phyloP scores from a whole-genome alignment of 148 eudicot genomes.

The Chenopodium album region DNA sequence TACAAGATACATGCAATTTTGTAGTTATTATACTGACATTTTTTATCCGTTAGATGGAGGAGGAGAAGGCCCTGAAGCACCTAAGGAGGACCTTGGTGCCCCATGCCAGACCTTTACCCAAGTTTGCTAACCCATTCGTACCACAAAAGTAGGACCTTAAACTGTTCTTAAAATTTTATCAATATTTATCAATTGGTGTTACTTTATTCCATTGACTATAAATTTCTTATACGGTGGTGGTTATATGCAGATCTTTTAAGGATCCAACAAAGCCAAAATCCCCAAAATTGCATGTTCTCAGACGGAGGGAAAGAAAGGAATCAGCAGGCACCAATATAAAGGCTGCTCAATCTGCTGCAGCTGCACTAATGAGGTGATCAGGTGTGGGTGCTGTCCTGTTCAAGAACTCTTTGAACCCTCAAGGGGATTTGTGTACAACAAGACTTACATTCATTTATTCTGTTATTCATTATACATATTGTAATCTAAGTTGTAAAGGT shows the following conservation, averaged over 20 bases:
- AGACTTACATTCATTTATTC: slow-evolving; percentile 11
- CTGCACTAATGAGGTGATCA: slow-evolving; percentile 63
- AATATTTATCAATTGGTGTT: not conserved
- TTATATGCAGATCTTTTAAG: slow-evolving; percentile 51
- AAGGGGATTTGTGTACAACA: slow-evolving; percentile 1
- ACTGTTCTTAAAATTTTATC: not conserved
- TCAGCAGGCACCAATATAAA: slow-evolving; percentile 21
- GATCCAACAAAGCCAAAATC: slow-evolving; percentile 73
- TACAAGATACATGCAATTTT: not conserved
- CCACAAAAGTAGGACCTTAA: slow-evolving; percentile 57
- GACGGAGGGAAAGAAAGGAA: slow-evolving; percentile 54
- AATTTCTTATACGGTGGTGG: not conserved
- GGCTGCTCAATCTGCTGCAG: slow-evolving; percentile 47
- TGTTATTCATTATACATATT: not conserved
- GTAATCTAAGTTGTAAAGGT: not conserved
- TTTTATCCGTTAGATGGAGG: slow-evolving; percentile 69
- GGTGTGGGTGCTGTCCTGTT: slow-evolving; percentile 26
- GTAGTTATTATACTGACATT: not conserved
- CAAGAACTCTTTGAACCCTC: slow-evolving; percentile 63
- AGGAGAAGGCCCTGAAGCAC: slow-evolving; percentile 95
- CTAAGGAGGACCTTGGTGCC: slow-evolving; percentile 83
- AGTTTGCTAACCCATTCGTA: slow-evolving; percentile 63
- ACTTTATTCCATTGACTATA: not conserved
- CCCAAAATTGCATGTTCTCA: slow-evolving; percentile 57
- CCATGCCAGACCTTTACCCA: slow-evolving; percentile 91